These are phyloP conservation scores for Rhizopogon vesiculosus DNA, from an alignment of 768 basidiomycete genomes.

Conservation along the genomic window DNA sequence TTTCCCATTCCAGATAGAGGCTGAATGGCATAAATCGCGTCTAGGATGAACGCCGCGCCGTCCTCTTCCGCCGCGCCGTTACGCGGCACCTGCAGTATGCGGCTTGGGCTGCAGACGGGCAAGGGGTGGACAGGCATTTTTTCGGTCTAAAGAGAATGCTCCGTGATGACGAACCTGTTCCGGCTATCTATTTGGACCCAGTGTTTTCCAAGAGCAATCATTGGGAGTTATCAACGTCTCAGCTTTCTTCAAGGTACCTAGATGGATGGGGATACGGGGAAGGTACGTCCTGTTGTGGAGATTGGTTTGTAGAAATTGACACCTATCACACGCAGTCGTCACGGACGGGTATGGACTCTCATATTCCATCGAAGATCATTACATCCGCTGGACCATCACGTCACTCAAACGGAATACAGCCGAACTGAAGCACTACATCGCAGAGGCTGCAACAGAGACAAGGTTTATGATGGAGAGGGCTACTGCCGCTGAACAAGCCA, in stretches of 20 bases:
- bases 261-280: conserved; percentile 99
- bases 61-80: conserved; percentile 71
- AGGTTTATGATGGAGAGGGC: conserved; percentile 72
- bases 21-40: background rate
- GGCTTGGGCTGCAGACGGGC: conserved; percentile 87
- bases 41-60: conserved; percentile 53
- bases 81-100: conserved; percentile 84
- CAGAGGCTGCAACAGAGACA: conserved; percentile 77
- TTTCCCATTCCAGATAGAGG: background rate
- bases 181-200: conserved; percentile 69
- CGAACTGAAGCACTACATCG: conserved; percentile 64
- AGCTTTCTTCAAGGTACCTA: conserved; percentile 74
- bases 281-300: conserved; percentile 42
- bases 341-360: conserved; percentile 88
- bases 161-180: conserved; percentile 64
- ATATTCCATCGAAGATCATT: conserved; percentile 82
- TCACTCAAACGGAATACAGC: conserved; percentile 52
- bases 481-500: conserved; percentile 35
- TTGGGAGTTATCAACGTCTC: conserved; percentile 93
- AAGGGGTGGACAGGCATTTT: conserved; percentile 93
- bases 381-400: conserved; percentile 91
- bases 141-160: conserved; percentile 89
- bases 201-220: conserved; percentile 68
- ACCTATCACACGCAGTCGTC: conserved; percentile 56
- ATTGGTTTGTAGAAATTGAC: background rate